These are phyloP conservation scores for Teratosphaeria pseudoeucalypti DNA, from an alignment of 2,329 filamentous ascomycete genomes.

Conservation along the genomic window DNA sequence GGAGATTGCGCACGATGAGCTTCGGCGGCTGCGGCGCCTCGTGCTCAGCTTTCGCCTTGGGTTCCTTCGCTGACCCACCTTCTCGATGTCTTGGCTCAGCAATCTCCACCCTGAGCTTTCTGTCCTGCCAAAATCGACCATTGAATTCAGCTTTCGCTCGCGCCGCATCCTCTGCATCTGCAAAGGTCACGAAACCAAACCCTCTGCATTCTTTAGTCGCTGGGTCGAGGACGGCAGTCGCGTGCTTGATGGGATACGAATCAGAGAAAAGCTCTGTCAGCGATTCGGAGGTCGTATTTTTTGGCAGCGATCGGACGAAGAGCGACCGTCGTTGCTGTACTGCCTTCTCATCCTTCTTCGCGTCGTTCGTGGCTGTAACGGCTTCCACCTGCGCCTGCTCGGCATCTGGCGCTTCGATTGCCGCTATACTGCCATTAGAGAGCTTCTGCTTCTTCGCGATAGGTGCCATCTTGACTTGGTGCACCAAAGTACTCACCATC, in stretches of 20 bases:
- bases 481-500: background rate
- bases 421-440: conserved; percentile 17
- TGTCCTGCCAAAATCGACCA: conserved; percentile 65
- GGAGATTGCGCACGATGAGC: conserved; percentile 84
- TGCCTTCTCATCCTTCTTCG: conserved; percentile 8
- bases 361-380: conserved; percentile 3
- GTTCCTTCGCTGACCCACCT: conserved; percentile 20
- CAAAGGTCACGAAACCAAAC: conserved; percentile 94
- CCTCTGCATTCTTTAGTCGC: conserved; percentile 79
- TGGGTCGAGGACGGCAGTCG: conserved; percentile 79
- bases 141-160: conserved; percentile 73
- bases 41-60: conserved; percentile 46
- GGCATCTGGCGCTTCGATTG: conserved; percentile 7
- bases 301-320: conserved; percentile 80
- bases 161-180: conserved; percentile 81
- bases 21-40: conserved; percentile 62
- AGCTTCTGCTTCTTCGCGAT: conserved; percentile 23
- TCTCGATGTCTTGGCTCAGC: conserved; percentile 75
- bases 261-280: conserved; percentile 87
- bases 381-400: background rate
- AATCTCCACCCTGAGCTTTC: conserved; percentile 74
- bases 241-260: conserved; percentile 89
- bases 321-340: conserved; percentile 42
- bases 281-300: conserved; percentile 66
- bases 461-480: conserved; percentile 12